Conservation (phyloP, 345 rosid species). For the Toxicodendron radicans region DNA sequence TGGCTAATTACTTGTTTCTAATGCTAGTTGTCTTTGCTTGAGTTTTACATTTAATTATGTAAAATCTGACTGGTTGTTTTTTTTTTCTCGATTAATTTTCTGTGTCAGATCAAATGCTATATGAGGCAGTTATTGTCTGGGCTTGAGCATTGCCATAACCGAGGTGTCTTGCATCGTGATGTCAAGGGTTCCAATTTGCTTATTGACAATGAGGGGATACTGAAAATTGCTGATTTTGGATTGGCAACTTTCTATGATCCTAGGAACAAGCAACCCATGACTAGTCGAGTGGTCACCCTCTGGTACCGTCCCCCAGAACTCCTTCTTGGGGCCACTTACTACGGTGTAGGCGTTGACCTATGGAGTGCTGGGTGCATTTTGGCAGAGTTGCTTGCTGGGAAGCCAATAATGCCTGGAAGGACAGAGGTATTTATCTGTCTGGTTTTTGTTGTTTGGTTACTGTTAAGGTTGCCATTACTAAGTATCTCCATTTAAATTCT, state of each 20-base stretch:
- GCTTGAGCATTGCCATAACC: conserved; percentile 82
- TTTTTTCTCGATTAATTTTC: conserved; percentile 9
- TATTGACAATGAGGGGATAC: conserved; percentile 69
- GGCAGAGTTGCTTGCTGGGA: conserved; percentile 86
- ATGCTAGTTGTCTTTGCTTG: conserved; percentile 1
- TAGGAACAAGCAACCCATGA: conserved; percentile 60
- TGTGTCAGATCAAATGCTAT: conserved; percentile 72
- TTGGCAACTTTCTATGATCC: conserved; percentile 78
- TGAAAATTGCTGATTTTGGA: conserved; percentile 94
- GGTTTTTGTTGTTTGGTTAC: not conserved
- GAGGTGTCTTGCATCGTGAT: conserved; percentile 85
- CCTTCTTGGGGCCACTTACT: conserved; percentile 82
- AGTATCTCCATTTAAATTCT: conserved; percentile 6
- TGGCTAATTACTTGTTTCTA: conserved; percentile 3
- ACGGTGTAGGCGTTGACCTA: conserved; percentile 78
- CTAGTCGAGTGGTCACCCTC: conserved; percentile 92
- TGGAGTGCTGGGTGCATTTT: conserved; percentile 97
- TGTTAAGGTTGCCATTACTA: not conserved
- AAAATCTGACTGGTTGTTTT: conserved; percentile 12
- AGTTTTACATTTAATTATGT: conserved; percentile 1
- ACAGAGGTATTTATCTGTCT: conserved; percentile 62
- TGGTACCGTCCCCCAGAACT: conserved; percentile 97
- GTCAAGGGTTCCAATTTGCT: conserved; percentile 87
- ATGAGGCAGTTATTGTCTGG: conserved; percentile 85
- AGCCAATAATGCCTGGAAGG: conserved; percentile 88